Evolutionary conservation across 2,329 filamentous ascomycete species (phyloP).

Genomic region (Penicillium sp.): DNA sequence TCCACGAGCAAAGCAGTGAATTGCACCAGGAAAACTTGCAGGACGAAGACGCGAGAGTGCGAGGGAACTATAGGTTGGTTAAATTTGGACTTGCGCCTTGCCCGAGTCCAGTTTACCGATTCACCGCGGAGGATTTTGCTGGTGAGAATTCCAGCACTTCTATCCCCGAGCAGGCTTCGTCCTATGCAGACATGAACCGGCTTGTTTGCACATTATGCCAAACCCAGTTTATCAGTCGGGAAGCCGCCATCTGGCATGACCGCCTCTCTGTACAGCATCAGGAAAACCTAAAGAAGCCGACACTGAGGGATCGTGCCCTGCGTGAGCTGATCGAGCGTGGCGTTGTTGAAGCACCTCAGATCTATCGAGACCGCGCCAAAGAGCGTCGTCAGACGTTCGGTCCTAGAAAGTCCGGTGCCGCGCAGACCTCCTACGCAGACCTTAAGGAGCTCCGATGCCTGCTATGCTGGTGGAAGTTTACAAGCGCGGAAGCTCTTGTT

Average conservation of each 20-base stretch:
- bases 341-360: constrained; percentile 18
- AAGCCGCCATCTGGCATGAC: too few species aligned
- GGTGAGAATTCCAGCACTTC: too few species aligned
- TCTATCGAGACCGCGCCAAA: constrained; percentile 48
- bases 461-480: background rate
- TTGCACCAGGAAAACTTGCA: constrained; percentile 55
- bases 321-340: background rate
- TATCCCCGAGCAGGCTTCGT: too few species aligned
- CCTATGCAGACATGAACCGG: too few species aligned
- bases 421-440: constrained; percentile 21
- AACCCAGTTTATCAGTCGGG: too few species aligned
- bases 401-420: constrained; percentile 24
- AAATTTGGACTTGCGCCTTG: background rate
- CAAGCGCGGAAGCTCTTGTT: background rate
- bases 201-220: too few species aligned
- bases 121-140: too few species aligned
- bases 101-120: background rate
- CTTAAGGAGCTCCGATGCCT: background rate
- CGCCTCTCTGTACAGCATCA: too few species aligned
- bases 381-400: constrained; percentile 48
- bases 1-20: constrained; percentile 58
- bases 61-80: background rate
- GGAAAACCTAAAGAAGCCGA: too few species aligned
- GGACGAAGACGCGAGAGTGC: constrained; percentile 39
- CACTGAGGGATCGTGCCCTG: background rate